phyloP scores from a whole-genome alignment of 345 rosid genomes.

The Citrus inodora region DNA sequence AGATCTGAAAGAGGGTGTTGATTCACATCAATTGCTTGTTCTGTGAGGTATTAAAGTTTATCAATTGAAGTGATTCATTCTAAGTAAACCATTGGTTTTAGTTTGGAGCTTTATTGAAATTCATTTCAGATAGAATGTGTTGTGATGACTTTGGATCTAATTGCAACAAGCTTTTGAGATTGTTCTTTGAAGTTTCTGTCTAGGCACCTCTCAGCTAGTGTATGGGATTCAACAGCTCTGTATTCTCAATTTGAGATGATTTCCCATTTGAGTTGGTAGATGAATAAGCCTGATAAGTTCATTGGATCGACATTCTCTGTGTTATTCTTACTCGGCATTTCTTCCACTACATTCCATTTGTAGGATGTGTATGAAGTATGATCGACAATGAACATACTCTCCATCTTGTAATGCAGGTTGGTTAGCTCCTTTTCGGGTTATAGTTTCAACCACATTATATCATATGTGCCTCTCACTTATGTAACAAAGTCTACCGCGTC shows the following conservation, averaged over 20 bases:
- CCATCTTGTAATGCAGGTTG: not conserved
- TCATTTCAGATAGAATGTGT: not conserved
- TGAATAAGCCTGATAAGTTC: not conserved
- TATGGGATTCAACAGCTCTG: not conserved
- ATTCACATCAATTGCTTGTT: not conserved
- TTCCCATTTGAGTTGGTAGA: not conserved
- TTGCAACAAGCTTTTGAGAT: not conserved
- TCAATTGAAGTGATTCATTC: not conserved
- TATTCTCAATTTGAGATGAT: not conserved
- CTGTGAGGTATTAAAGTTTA: not conserved
- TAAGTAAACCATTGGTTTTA: not conserved
- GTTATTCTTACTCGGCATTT: not conserved
- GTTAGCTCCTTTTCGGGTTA: not conserved
- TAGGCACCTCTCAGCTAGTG: not conserved
- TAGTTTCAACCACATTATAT: not conserved
- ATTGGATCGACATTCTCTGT: not conserved
- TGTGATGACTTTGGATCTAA: not conserved
- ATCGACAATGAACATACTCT: not conserved
- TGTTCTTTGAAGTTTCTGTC: not conserved
- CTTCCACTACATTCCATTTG: not conserved
- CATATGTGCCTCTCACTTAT: not conserved
- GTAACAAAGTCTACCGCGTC: too few species aligned
- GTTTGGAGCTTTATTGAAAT: not conserved
- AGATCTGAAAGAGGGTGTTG: not conserved
- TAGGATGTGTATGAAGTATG: not conserved